Evolutionary conservation across 2,329 filamentous ascomycete genomes (phyloP).

Genomic region (Xylariaceae sp.): DNA sequence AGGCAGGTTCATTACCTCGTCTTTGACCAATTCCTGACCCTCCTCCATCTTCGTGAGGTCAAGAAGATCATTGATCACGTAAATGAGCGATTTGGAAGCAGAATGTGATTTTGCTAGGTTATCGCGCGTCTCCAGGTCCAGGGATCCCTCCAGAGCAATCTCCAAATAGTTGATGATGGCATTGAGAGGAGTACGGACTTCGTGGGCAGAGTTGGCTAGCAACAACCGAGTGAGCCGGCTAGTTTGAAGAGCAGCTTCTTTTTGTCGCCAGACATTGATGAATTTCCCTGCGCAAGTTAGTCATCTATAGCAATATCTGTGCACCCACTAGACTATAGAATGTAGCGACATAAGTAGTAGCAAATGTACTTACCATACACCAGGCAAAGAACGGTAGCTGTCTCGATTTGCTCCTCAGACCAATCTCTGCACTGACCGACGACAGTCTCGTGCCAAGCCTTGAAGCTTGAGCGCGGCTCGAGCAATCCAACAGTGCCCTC

Average conservation of each 20-base stretch:
- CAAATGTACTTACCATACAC: constrained; percentile 65
- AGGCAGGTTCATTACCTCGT: constrained; percentile 71
- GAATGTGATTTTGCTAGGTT: constrained; percentile 82
- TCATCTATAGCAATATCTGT: neutral
- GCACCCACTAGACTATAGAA: neutral
- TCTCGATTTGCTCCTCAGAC: constrained; percentile 86
- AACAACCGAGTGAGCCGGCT: constrained; percentile 75
- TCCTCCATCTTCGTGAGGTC: constrained; percentile 87
- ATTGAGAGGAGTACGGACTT: constrained; percentile 85
- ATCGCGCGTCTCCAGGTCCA: constrained; percentile 80
- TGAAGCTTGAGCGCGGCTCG: constrained; percentile 76
- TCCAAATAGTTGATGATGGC: constrained; percentile 94
- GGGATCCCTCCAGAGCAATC: constrained; percentile 75
- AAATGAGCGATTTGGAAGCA: constrained; percentile 86
- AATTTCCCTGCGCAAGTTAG: constrained; percentile 53
- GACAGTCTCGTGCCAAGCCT: constrained; percentile 75
- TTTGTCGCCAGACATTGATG: constrained; percentile 89
- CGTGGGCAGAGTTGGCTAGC: constrained; percentile 83
- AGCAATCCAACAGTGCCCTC: constrained; percentile 69
- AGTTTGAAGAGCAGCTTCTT: constrained; percentile 76
- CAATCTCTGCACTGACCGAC: constrained; percentile 80
- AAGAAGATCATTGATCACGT: constrained; percentile 87
- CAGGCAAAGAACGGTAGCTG: constrained; percentile 78
- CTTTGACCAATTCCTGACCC: constrained; percentile 71
- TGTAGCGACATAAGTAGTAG: neutral